Conservation (phyloP, 2,329 filamentous ascomycete genomes). For the Calonectria pauciramosa region DNA sequence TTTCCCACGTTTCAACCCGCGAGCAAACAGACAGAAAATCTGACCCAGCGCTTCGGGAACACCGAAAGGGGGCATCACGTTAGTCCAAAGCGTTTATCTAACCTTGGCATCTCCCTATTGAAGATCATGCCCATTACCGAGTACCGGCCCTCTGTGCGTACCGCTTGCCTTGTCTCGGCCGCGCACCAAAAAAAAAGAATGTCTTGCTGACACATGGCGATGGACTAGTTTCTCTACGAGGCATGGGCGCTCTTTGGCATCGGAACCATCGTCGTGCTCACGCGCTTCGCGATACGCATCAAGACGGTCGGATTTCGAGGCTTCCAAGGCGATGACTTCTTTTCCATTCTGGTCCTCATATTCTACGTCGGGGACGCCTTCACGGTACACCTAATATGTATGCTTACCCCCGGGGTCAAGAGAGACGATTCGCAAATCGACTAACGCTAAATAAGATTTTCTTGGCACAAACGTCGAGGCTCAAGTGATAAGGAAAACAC, state of each 20-base stretch:
- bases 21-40: background rate
- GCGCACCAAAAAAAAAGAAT: no score
- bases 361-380: constrained; percentile 53
- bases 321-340: constrained; percentile 55
- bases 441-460: constrained; percentile 26
- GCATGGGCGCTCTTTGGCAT: constrained; percentile 50
- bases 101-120: no score
- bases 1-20: background rate
- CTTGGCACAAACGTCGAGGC: constrained; percentile 42
- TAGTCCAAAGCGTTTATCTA: background rate
- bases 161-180: background rate
- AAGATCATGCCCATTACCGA: constrained; percentile 25
- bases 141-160: constrained; percentile 23
- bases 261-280: constrained; percentile 48
- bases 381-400: constrained; percentile 52
- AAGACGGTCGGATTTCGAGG: constrained; percentile 53
- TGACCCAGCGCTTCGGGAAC: background rate
- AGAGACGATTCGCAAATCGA: accelerated
- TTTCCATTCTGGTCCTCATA: constrained; percentile 49
- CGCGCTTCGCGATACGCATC: constrained; percentile 53
- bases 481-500: background rate
- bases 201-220: background rate
- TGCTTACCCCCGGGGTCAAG: background rate
- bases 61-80: background rate
- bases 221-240: constrained; percentile 46